Evolutionary conservation across 306 rosid genomes (phyloP), one percentile per base, ranked within the genome.

Genomic region (Arachis stenosperma): DNA sequence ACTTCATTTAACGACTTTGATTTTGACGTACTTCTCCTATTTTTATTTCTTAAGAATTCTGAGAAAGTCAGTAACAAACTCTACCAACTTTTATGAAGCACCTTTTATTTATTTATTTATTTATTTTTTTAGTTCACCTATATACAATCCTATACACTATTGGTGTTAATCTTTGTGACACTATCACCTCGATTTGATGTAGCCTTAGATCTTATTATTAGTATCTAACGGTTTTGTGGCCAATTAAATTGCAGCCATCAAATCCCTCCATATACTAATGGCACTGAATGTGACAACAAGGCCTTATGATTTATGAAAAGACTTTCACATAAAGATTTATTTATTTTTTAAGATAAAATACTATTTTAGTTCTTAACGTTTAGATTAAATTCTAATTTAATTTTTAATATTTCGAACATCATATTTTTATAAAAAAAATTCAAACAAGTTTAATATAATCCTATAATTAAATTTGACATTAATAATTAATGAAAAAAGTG

Each of bases 11-110:
- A 75, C 70, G 63, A 73, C 76, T 79, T 37, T 61, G 64, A 39
- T 58, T 76, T 37, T 61, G 64, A 39, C 54, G 67, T 37, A 65
- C 56, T 30, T 52, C 29, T 46, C 13, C 1, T 8, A 10, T 53
- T 80, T 69, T 33, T 51, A 69, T 11, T 67, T 72, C 69, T 72
- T 73, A 81, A 78, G 74, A 74, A 73, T 77, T 46, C 6, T 75
- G 29, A 55, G 42, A 79, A 80, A 81, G 82, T 81, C 82, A 52
- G 44, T 81, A 89, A 87, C 98, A 87, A 93, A 90, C 94, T 81
- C 82, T 41, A 88, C 89, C 98, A 83, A 86, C 85, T 50, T 48
- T 54, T 33, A 44, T 55, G 5, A 13, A 5, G 64, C 51, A 73
- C 47, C 11, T 47, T 22, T 22, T 47, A 10, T 47, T 47, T 4